A percentile compares a stretch with the other conserved stretches of the same genome.
phyloP scores from a whole-genome alignment of 169 alveolate species.

The Cryptosporidium ryanae region DNA sequence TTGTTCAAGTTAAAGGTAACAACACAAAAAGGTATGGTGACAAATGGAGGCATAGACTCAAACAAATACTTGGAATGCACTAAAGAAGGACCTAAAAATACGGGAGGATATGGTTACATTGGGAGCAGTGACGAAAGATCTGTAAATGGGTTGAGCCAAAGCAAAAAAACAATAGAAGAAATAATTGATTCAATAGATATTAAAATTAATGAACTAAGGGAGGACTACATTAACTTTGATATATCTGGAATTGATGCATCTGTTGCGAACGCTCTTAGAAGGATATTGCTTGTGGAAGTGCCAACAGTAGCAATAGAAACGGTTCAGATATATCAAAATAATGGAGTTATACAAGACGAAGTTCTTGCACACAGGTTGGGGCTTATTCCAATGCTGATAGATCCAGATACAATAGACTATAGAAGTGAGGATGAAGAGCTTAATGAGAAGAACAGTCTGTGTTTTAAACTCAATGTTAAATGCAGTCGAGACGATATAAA shows the following conservation, averaged over 20 bases:
- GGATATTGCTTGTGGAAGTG: constrained; percentile 95
- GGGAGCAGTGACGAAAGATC: constrained; percentile 41
- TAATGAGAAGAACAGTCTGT: constrained; percentile 82
- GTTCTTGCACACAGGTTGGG: constrained; percentile 98
- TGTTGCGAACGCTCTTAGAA: constrained; percentile 94
- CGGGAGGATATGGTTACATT: constrained; percentile 69
- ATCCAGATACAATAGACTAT: constrained; percentile 91
- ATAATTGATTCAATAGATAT: constrained; percentile 66
- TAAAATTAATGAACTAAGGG: constrained; percentile 53
- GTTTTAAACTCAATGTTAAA: constrained; percentile 81
- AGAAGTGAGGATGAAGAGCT: constrained; percentile 83
- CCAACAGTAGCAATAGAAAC: constrained; percentile 97
- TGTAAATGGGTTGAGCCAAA: constrained; percentile 12
- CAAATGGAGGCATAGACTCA: background rate
- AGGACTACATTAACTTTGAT: constrained; percentile 77
- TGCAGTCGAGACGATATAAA: constrained; percentile 53
- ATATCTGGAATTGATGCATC: constrained; percentile 91
- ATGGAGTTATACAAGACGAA: constrained; percentile 97
- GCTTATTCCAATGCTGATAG: constrained; percentile 94
- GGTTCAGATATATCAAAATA: constrained; percentile 89
- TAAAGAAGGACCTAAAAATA: constrained; percentile 62
- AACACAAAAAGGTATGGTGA: background rate
- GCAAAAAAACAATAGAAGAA: constrained; percentile 34
- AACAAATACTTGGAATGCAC: constrained; percentile 60
- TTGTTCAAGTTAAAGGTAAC: too few species aligned